Base-by-base conservation (phyloP, 2,329 filamentous ascomycete genomes). In the Penicillium sp. region DNA sequence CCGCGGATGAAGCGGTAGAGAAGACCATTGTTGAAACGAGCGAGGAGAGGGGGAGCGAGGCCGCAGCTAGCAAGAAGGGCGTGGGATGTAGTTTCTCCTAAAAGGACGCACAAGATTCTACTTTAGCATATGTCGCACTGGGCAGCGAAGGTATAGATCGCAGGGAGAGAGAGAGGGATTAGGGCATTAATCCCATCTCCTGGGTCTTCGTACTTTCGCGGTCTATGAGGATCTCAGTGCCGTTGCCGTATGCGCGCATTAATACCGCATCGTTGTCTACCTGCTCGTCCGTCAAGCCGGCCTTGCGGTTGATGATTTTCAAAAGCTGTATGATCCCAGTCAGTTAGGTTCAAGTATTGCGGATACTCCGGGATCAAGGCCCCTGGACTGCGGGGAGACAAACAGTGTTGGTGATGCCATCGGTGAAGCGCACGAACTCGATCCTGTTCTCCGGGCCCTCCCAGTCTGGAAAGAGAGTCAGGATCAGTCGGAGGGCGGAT, bases 351-450 rank as follows among this genome's bases (percentile, higher is more conserved):
- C 19, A 16, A 14, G 13, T 24, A 13, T 11, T 21, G 33, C 9
- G 2, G 14, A n/a, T 13, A 9, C 11, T 21, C 29, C n/a, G n/a
- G 29, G 21, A 39, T 9, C 31, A 14, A 11, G 29, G 29, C 13
- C 44, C 31, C n/a, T 33, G 49, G 26, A 5, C 13, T 19, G 41
- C 13, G 24, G 31, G 48, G 37, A 41, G n/a, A 80, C 82, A 65
- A 77, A 86, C 84, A 63, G 93, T 98, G 77, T 99, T 99, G 64
- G 95, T 99, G 78, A 98, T 99, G 71, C 95, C 95, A 70, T 99
- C 95, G 39, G 92, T 99, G 80, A 98, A 99, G 63, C 90, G 88
- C 64, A 91, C 83, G 71, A 98, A 91, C 69, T 95, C 87, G 67
- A 99, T 83, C 44, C 88, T 84, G 56, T 90, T 89, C 63, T 87